Conservation (phyloP, 805 yeast genomes). For the Metschnikowia koreensis region DNA sequence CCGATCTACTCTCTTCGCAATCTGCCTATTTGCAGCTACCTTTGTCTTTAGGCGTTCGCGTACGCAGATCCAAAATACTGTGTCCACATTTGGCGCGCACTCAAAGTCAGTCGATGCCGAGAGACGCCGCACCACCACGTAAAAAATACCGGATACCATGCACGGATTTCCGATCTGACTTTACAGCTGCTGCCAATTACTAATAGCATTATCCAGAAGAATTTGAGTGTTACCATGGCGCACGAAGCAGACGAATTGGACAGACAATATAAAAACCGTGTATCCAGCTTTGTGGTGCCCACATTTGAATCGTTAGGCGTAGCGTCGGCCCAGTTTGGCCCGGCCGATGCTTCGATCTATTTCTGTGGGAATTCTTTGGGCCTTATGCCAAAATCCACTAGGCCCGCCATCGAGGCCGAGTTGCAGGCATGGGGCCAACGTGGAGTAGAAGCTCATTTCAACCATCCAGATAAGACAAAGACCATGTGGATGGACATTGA, state of each 20-base stretch:
- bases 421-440: constrained; percentile 77
- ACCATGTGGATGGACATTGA: constrained; percentile 86
- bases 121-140: background rate
- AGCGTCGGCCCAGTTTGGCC: constrained; percentile 13
- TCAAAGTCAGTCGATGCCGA: background rate
- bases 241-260: background rate
- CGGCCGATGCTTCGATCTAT: constrained; percentile 44
- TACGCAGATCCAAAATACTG: background rate
- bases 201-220: too few relatives aligned
- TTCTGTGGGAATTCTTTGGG: constrained; percentile 95
- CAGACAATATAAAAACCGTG: constrained; percentile 32
- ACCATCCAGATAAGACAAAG: constrained; percentile 54
- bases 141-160: background rate
- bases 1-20: too few relatives aligned
- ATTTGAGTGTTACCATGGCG: background rate
- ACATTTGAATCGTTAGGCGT: constrained; percentile 63
- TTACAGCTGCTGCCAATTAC: background rate
- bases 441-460: constrained; percentile 84
- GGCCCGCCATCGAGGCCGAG: constrained; percentile 58
- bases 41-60: background rate
- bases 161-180: background rate
- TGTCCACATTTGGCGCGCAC: background rate
- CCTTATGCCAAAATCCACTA: constrained; percentile 70
- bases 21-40: too few relatives aligned
- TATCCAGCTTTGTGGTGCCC: constrained; percentile 60